Conservation (phyloP, 2,329 filamentous ascomycete genomes). For the Pseudogymnoascus sp. region DNA sequence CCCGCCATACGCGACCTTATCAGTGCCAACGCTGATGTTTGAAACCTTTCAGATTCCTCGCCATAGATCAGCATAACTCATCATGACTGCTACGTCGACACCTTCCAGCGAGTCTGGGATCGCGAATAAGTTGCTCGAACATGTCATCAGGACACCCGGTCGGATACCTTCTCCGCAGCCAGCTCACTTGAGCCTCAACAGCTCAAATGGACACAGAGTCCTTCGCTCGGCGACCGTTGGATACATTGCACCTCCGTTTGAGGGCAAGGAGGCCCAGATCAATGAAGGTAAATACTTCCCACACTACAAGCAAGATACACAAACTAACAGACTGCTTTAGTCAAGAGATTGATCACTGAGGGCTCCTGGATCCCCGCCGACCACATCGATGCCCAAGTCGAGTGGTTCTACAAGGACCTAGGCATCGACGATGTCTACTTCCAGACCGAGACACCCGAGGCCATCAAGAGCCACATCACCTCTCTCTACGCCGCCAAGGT, state of each 20-base stretch:
- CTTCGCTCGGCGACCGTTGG: conserved; percentile 85
- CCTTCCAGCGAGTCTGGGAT: background rate
- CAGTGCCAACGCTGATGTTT: conserved; percentile 14
- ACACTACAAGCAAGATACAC: background rate
- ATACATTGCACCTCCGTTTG: conserved; percentile 90
- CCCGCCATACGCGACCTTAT: background rate
- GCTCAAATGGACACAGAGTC: conserved; percentile 50
- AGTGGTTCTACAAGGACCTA: conserved; percentile 96
- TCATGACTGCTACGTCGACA: background rate
- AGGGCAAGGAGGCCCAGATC: conserved; percentile 90
- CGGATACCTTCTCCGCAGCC: conserved; percentile 71
- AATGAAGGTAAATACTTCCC: conserved; percentile 17
- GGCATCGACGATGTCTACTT: conserved; percentile 99
- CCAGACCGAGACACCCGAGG: conserved; percentile 76
- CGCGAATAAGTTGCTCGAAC: conserved; percentile 22
- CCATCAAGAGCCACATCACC: conserved; percentile 89
- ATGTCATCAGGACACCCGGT: conserved; percentile 24
- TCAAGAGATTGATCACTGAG: conserved; percentile 71
- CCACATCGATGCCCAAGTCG: conserved; percentile 77
- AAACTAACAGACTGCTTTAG: conserved; percentile 35
- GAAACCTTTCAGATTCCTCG: conserved; percentile 16
- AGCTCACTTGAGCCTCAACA: conserved; percentile 67
- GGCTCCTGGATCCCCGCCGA: conserved; percentile 80
- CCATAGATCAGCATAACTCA: background rate
- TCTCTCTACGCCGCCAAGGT: conserved; percentile 96